phyloP scores from a whole-genome alignment of 208 protist species.

The Angomonas ambiguus region DNA sequence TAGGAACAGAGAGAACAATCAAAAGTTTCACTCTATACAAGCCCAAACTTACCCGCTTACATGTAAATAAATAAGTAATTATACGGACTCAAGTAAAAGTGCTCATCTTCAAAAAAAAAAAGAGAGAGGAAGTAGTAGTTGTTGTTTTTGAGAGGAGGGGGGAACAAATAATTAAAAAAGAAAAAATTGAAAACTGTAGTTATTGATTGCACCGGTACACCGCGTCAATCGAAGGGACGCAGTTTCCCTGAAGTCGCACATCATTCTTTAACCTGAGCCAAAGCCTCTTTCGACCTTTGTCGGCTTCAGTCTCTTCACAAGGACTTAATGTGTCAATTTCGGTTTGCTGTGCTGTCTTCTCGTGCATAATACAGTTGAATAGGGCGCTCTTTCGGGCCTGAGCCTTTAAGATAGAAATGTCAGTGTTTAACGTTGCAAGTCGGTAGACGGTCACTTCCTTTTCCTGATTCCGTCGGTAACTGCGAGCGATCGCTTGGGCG shows the following conservation, averaged over 20 bases:
- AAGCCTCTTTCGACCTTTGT: neutral
- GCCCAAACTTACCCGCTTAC: too few species aligned
- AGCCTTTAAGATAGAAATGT: slow-evolving; percentile 43
- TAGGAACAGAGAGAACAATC: too few species aligned
- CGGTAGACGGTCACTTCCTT: slow-evolving; percentile 96
- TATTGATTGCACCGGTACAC: neutral
- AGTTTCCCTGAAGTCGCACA: neutral
- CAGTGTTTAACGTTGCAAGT: slow-evolving; percentile 68
- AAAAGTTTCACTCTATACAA: too few species aligned
- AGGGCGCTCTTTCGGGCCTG: slow-evolving; percentile 77
- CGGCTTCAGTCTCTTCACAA: neutral
- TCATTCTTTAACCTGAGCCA: neutral
- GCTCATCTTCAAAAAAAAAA: too few species aligned
- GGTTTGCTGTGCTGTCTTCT: slow-evolving; percentile 24
- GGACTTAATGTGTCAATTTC: neutral
- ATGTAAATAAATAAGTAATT: too few species aligned
- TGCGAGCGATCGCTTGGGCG: slow-evolving; percentile 93
- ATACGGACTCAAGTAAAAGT: too few species aligned
- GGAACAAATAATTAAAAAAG: too few species aligned
- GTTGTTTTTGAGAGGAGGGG: too few species aligned
- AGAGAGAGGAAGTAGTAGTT: neutral
- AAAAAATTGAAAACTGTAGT: too few species aligned
- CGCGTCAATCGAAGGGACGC: neutral
- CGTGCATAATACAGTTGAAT: slow-evolving; percentile 75
- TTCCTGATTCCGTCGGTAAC: slow-evolving; percentile 97